Evolutionary conservation across 305 asterid genomes (phyloP).

Genomic region (Withania somnifera): DNA sequence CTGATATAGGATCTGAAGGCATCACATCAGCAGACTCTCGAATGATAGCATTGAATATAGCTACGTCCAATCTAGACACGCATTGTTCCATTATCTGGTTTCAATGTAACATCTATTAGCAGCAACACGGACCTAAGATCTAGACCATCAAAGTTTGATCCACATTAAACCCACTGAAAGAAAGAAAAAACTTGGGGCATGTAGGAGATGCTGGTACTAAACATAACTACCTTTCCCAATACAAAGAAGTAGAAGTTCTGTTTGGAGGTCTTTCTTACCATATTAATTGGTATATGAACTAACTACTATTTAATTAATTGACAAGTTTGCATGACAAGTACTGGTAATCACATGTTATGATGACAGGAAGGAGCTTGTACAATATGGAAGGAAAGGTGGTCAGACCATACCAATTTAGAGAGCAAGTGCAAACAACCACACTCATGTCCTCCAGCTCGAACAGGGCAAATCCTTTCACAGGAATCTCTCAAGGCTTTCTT

Average conservation of each 20-base stretch:
- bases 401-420: slow-evolving; percentile 41
- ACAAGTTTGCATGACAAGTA: not conserved
- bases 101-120: not conserved
- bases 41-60: slow-evolving; percentile 89
- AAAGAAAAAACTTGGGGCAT: not conserved
- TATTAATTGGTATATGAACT: not conserved
- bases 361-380: not conserved
- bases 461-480: slow-evolving; percentile 73
- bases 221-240: not conserved
- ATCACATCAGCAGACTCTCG: slow-evolving; percentile 67
- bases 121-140: not conserved
- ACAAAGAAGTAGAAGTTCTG: not conserved
- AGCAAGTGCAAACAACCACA: slow-evolving; percentile 85
- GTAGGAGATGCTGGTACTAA: not conserved
- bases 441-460: slow-evolving; percentile 68
- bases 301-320: not conserved
- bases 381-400: not conserved
- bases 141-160: not conserved
- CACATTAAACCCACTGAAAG: not conserved
- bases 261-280: not conserved
- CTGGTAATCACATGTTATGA: not conserved
- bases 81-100: slow-evolving; percentile 85
- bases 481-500: slow-evolving; percentile 95
- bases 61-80: slow-evolving; percentile 75
- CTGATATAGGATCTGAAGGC: slow-evolving; percentile 92